These are phyloP conservation scores for Asclepias syriaca DNA, from an alignment of 257 asterid species.

Conservation along the genomic window DNA sequence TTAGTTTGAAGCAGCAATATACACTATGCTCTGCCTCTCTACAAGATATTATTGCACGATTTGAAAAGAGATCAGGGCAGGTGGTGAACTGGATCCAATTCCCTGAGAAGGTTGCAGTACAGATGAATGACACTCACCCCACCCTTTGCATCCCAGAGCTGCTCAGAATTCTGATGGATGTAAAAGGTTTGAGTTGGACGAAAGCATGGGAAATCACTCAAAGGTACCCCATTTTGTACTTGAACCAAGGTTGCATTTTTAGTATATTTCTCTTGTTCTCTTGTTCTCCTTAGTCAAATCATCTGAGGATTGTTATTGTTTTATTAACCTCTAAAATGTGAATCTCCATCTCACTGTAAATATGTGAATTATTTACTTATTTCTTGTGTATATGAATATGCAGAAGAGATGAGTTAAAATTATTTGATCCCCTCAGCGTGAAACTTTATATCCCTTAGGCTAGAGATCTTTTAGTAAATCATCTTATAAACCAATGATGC, in stretches of 20 bases:
- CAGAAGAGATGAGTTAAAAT: neutral
- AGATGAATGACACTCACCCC: conserved; percentile 69
- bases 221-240: conserved; percentile 24
- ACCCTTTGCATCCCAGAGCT: conserved; percentile 65
- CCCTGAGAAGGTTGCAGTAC: conserved; percentile 58
- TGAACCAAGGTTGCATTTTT: neutral
- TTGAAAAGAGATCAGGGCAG: conserved; percentile 48
- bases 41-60: conserved; percentile 54
- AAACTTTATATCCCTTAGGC: too few species aligned
- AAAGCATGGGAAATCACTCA: conserved; percentile 60
- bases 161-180: conserved; percentile 48
- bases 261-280: neutral
- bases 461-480: too few species aligned
- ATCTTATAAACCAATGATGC: too few species aligned
- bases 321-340: neutral
- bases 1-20: conserved; percentile 60
- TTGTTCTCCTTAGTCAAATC: neutral
- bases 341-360: neutral
- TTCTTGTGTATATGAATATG: neutral
- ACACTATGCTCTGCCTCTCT: conserved; percentile 68
- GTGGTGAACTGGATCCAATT: conserved; percentile 43
- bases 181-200: conserved; percentile 55
- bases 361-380: neutral
- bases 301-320: neutral
- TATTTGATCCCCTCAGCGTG: too few species aligned